Conservation (phyloP, 106 monocot species). For the Allium cepa region DNA sequence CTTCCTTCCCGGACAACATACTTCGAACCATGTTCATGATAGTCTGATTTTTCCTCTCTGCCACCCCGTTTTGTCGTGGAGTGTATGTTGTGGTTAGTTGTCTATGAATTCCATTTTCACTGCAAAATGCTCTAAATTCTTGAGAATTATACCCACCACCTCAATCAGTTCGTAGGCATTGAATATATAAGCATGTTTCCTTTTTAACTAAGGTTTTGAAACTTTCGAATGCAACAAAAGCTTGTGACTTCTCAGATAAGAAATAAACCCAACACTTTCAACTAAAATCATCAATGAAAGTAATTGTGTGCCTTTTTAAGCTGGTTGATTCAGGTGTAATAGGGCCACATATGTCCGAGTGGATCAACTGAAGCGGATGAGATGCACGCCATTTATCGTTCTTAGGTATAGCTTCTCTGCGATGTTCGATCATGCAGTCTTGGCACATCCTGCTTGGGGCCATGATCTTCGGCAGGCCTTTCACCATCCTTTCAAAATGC, state of each 20-base stretch:
- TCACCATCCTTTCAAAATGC: neutral
- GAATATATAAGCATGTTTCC: neutral
- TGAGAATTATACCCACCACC: neutral
- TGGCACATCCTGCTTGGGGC: neutral
- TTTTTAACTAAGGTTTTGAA: constrained; percentile 16
- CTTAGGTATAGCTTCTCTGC: neutral
- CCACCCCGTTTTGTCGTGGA: constrained; percentile 25
- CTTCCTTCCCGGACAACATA: neutral
- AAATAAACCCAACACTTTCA: constrained; percentile 17
- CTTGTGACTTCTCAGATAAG: constrained; percentile 10
- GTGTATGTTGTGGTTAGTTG: constrained; percentile 14
- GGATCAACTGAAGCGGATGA: constrained; percentile 8
- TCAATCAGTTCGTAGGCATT: constrained; percentile 4
- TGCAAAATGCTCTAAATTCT: constrained; percentile 6
- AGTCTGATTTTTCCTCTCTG: constrained; percentile 2
- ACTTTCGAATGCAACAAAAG: constrained; percentile 4
- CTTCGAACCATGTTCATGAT: constrained; percentile 7
- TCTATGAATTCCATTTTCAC: constrained; percentile 1
- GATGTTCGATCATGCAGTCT: neutral
- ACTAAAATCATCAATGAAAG: neutral
- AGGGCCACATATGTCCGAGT: constrained; percentile 25
- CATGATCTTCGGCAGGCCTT: neutral
- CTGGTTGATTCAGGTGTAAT: constrained; percentile 8
- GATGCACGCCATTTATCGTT: neutral
- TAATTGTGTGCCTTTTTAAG: neutral